phyloP scores from a whole-genome alignment of 2,329 filamentous ascomycete species.

The Calonectria crousiana region DNA sequence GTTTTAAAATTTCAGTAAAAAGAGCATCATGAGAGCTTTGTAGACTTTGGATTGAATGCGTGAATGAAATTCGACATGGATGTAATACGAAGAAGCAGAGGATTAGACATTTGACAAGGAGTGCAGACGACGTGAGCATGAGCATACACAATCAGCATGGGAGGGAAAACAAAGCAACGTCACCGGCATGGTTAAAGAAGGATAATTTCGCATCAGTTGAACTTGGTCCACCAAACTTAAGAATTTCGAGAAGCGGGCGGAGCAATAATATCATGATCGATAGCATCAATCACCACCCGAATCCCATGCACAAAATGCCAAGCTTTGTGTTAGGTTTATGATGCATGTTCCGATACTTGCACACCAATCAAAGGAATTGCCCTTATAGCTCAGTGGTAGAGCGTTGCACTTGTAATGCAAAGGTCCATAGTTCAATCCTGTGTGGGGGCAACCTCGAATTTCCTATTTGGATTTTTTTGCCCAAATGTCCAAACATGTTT shows the following conservation, averaged over 20 bases:
- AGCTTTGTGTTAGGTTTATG: not conserved
- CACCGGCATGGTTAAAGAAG: rapidly evolving
- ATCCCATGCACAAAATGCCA: not conserved
- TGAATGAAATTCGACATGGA: not conserved
- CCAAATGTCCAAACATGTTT: not conserved
- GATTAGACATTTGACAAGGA: not conserved
- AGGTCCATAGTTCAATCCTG: conserved; percentile 10
- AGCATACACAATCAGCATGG: not conserved
- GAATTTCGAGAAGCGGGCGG: not conserved
- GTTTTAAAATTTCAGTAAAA: too few relatives aligned
- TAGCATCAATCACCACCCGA: not conserved
- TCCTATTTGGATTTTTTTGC: not conserved
- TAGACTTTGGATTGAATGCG: not conserved
- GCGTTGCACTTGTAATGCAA: conserved; percentile 13
- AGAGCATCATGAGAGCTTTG: not conserved
- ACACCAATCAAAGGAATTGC: conserved; percentile 8
- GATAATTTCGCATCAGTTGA: too few relatives aligned
- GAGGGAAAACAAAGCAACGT: not conserved
- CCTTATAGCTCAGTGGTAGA: conserved; percentile 13
- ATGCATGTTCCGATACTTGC: too few relatives aligned
- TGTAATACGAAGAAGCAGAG: too few relatives aligned
- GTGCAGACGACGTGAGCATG: too few relatives aligned
- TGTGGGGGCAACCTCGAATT: not conserved
- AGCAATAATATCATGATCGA: not conserved
- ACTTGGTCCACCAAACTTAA: not conserved